A percentile compares a stretch with the other conserved stretches of the same genome.
Conservation (phyloP, 2,329 filamentous ascomycete species). For the Byssochlamys sp. region DNA sequence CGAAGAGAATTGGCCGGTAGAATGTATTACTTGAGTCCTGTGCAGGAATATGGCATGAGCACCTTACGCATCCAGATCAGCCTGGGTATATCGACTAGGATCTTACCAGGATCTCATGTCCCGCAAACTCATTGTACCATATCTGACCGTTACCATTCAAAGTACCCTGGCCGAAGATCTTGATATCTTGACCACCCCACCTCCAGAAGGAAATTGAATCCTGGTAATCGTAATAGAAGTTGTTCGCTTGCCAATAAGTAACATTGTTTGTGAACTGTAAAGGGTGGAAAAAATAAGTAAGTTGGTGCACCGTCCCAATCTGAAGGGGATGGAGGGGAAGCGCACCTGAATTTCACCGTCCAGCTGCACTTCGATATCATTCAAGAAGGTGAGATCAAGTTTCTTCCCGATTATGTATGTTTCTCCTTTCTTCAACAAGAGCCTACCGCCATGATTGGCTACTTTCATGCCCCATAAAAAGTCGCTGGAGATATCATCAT, state of each 20-base stretch:
- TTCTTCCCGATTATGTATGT: conserved; percentile 56
- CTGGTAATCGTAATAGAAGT: conserved; percentile 57
- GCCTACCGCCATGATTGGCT: conserved; percentile 55
- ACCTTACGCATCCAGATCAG: conserved; percentile 37
- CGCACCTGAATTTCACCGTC: conserved; percentile 26
- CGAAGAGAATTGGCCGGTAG: neutral
- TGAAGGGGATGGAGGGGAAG: neutral
- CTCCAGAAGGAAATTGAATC: conserved; percentile 60
- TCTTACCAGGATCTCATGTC: conserved; percentile 48
- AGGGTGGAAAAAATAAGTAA: conserved; percentile 48
- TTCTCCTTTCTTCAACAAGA: conserved; percentile 47
- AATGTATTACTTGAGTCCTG: neutral
- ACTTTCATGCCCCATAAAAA: conserved; percentile 47
- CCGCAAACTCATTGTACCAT: conserved; percentile 55
- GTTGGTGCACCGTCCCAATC: neutral
- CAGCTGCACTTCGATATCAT: conserved; percentile 49
- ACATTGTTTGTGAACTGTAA: conserved; percentile 58
- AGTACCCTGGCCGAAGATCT: conserved; percentile 57
- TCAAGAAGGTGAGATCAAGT: conserved; percentile 55
- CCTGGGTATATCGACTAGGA: conserved; percentile 22
- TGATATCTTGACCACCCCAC: conserved; percentile 56
- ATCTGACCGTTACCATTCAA: conserved; percentile 56
- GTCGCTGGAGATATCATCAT: conserved; percentile 39
- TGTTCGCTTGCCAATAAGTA: conserved; percentile 57
- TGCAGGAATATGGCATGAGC: neutral